phyloP scores from a whole-genome alignment of 306 rosid genomes.

The Rosa persica region DNA sequence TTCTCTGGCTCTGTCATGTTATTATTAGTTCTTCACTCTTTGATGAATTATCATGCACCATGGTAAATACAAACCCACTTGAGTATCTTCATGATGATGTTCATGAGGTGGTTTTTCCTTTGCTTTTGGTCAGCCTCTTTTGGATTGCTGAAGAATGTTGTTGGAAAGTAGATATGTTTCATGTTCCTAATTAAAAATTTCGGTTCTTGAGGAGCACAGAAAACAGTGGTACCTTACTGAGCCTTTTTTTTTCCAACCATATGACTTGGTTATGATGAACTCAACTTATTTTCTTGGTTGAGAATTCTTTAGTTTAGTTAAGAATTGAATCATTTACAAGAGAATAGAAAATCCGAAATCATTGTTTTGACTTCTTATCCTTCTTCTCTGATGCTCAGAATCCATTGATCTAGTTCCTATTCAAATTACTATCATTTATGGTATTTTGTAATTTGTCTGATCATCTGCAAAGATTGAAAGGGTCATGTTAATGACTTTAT shows the following conservation, averaged over 20 bases:
- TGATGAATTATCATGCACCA: background rate
- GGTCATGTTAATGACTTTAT: background rate
- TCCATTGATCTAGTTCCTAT: background rate
- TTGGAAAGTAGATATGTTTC: background rate
- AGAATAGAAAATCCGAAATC: background rate
- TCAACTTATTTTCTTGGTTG: background rate
- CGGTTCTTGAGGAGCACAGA: background rate
- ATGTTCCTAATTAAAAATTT: background rate
- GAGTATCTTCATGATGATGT: background rate
- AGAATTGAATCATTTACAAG: background rate
- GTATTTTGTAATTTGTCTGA: background rate
- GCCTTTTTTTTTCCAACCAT: background rate
- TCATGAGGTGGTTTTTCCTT: background rate
- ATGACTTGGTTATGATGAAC: background rate
- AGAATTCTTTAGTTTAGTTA: background rate
- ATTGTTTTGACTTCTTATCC: background rate
- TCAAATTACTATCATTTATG: background rate
- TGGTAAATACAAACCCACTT: background rate
- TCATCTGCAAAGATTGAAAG: background rate
- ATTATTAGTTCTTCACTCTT: background rate
- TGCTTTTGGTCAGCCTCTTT: background rate
- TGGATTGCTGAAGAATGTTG: constrained; percentile 11
- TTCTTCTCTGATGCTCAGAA: constrained; percentile 7
- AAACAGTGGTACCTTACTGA: background rate
- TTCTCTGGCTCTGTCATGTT: constrained; percentile 9